These are phyloP conservation scores for Verticillium nubilum DNA, from an alignment of 2,329 filamentous ascomycete genomes.

Conservation along the genomic window DNA sequence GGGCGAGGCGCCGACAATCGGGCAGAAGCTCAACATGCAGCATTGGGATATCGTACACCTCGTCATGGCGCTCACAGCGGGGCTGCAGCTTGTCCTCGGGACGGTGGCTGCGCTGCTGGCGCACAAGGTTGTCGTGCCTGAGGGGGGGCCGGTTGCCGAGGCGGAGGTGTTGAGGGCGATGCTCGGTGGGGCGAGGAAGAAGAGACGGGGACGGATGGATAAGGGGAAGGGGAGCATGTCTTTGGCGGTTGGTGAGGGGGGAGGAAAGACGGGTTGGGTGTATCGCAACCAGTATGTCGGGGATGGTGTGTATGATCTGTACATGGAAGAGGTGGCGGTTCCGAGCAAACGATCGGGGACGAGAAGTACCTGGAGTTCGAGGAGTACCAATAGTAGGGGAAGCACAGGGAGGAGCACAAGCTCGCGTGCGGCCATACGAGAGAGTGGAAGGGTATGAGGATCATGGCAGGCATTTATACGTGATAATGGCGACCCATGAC, in stretches of 20 bases:
- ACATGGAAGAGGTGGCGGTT: slow-evolving; percentile 9
- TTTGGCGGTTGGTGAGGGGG: not conserved
- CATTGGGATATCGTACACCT: slow-evolving; percentile 25
- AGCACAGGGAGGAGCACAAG: no score
- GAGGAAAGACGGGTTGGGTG: slow-evolving; percentile 7
- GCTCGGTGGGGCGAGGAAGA: slow-evolving; percentile 4
- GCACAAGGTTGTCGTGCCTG: slow-evolving; percentile 19
- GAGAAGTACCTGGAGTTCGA: no score
- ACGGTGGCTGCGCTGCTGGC: slow-evolving; percentile 15
- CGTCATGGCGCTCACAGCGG: slow-evolving; percentile 24
- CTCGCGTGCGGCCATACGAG: no score
- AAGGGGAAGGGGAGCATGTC: not conserved
- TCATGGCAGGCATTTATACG: no score
- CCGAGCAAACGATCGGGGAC: not conserved
- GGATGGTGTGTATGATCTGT: slow-evolving; percentile 8
- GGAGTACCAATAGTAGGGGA: no score
- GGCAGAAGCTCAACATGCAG: slow-evolving; percentile 23
- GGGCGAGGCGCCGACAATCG: slow-evolving; percentile 24
- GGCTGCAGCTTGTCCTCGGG: slow-evolving; percentile 22
- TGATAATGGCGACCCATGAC: no score
- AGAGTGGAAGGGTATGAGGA: no score
- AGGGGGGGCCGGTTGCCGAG: slow-evolving; percentile 6
- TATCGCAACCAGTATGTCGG: slow-evolving; percentile 5
- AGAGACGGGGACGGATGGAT: not conserved
- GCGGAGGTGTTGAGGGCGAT: slow-evolving; percentile 12